These are phyloP conservation scores for Nakazawaea populi DNA, from an alignment of 805 yeast species.

Conservation along the genomic window DNA sequence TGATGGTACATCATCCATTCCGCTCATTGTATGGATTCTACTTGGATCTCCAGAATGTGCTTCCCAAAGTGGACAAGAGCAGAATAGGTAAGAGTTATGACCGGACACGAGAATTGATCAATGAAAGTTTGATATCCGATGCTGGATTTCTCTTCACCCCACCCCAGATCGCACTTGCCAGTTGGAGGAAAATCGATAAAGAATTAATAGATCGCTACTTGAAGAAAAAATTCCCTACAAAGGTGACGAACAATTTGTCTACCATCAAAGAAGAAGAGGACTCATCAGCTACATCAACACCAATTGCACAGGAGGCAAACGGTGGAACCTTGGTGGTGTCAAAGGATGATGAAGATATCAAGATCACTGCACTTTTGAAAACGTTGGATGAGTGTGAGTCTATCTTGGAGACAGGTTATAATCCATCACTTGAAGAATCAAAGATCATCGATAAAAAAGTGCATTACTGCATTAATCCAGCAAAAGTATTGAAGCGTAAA, in stretches of 20 bases:
- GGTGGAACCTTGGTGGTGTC: not conserved
- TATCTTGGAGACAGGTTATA: constrained; percentile 33
- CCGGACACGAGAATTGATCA: constrained; percentile 56
- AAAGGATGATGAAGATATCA: constrained; percentile 14
- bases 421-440: constrained; percentile 57
- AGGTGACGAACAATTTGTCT: constrained; percentile 12
- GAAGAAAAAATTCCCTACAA: constrained; percentile 44
- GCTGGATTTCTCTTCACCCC: constrained; percentile 79
- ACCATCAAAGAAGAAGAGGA: constrained; percentile 12
- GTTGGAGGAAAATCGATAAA: constrained; percentile 63
- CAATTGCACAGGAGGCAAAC: not conserved
- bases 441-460: constrained; percentile 57
- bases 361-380: constrained; percentile 38
- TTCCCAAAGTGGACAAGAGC: constrained; percentile 44
- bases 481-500: constrained; percentile 13
- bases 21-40: constrained; percentile 92
- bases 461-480: constrained; percentile 57
- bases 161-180: constrained; percentile 91
- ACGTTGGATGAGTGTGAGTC: constrained; percentile 45
- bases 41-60: constrained; percentile 71
- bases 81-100: constrained; percentile 68
- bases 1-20: constrained; percentile 84
- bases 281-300: not conserved
- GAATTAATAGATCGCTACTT: constrained; percentile 62
- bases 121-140: constrained; percentile 71